Evolutionary conservation across 805 yeast genomes (phyloP), one percentile per base, ranked within the genome.

Genomic region (Teunomyces kruisii): DNA sequence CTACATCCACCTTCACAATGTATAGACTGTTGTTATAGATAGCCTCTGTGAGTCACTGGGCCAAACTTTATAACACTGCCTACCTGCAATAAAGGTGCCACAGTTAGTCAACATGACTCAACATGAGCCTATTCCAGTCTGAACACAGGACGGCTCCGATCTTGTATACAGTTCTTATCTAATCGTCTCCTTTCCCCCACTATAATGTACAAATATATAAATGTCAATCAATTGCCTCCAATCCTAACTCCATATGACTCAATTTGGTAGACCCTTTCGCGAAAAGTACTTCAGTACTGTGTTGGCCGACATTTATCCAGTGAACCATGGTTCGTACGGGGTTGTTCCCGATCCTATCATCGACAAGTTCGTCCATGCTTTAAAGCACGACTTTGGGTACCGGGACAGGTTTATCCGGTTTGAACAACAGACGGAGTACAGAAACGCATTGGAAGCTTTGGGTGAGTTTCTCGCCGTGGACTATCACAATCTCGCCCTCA

Each of bases 301-400:
- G 9, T 75, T 64, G 27, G 53, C 66, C 1, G 68, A 59, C 2
- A 67, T 70, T 7, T 58, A 59, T 3, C 77, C 79, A 12, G 74
- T 83, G 37, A 84, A 84, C 60, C 83, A 83, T 56, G 89, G 89
- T 6, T 76, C 86, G 1, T 84, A 62, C 55, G 90, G 89, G 1
- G 64, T 75, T 1, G 67, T 76, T 3, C 86, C 89, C 0, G 64
- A 57, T 7, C 64, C 71, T 4, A 79, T 83, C 1, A 51, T 68
- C 17, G 73, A 74, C 1, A 64, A 61, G 10, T 74, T 64, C 48
- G 47, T 61, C 28, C 51, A 61, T 12, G 46, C 50, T 15, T 52
- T 60, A 45, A 51, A 51, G 8, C 39, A 54, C 8, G 70, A 65
- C 43, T 48, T 53, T 26, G 44, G 48, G 4, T 72, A 65, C 49